phyloP scores from a whole-genome alignment of 108 stramenopile species.

The Fragilariopsis cylindrus region DNA sequence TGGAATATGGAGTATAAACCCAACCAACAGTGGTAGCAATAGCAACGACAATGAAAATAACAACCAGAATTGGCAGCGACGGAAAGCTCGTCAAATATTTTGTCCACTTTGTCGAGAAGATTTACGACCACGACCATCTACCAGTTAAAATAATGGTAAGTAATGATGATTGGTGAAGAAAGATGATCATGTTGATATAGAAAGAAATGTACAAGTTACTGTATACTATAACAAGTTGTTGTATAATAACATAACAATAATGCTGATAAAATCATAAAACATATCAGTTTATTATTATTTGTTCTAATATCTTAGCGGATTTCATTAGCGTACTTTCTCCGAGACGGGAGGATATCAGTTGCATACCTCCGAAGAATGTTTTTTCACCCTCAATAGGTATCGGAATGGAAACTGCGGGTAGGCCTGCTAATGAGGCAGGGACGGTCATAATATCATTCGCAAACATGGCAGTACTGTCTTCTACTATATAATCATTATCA shows the following conservation, averaged over 20 bases:
- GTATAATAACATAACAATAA: neutral
- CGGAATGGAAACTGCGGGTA: constrained; percentile 82
- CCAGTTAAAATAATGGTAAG: neutral
- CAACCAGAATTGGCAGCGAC: constrained; percentile 13
- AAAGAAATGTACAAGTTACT: neutral
- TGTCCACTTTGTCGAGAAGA: constrained; percentile 66
- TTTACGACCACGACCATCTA: constrained; percentile 23
- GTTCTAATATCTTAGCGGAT: constrained; percentile 37
- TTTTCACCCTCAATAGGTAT: constrained; percentile 23
- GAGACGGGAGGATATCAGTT: constrained; percentile 56
- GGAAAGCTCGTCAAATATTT: constrained; percentile 47
- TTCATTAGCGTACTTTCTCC: constrained; percentile 48
- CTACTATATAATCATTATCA: constrained; percentile 13
- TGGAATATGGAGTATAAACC: constrained; percentile 49
- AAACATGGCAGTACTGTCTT: constrained; percentile 71
- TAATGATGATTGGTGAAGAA: neutral
- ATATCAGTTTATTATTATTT: neutral
- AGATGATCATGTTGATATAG: no score
- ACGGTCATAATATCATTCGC: constrained; percentile 94
- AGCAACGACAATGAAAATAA: constrained; percentile 18
- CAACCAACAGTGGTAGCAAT: constrained; percentile 10
- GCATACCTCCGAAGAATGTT: constrained; percentile 28
- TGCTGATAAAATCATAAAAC: neutral
- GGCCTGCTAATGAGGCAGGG: constrained; percentile 80
- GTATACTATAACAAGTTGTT: neutral